Evolutionary conservation across 306 rosid genomes (phyloP).

Genomic region (Pueraria montana): DNA sequence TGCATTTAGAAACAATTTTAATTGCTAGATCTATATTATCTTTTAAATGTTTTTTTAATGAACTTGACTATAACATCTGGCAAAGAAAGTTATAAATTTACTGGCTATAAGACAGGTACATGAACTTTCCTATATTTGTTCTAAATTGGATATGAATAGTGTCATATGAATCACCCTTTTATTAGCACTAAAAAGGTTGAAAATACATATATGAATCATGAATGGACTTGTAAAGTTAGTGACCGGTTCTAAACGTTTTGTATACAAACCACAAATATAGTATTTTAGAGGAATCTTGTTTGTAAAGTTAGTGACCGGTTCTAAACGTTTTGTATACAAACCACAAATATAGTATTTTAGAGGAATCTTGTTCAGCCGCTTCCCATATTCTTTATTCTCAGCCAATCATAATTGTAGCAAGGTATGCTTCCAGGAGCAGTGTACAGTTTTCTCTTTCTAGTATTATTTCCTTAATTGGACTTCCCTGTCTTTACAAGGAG

Average conservation of each 20-base stretch:
- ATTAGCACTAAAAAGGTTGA: neutral
- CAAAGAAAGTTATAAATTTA: neutral
- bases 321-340: too few species aligned
- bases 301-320: neutral
- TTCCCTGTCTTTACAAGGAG: neutral
- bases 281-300: too few species aligned
- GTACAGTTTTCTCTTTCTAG: neutral
- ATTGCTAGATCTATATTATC: neutral
- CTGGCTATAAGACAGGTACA: neutral
- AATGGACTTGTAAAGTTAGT: neutral
- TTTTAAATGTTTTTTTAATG: neutral
- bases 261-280: too few species aligned
- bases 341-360: neutral
- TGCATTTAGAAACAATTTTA: neutral
- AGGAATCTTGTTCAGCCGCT: slow-evolving; percentile 15
- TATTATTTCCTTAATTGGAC: slow-evolving; percentile 11
- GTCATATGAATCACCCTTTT: neutral
- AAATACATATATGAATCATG: neutral
- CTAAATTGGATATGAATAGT: neutral
- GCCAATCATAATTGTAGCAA: slow-evolving; percentile 26
- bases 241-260: neutral
- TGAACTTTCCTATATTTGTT: neutral
- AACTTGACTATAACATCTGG: neutral
- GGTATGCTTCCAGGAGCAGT: slow-evolving; percentile 21
- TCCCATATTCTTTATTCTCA: neutral